These are phyloP conservation scores for Flaveria sonorensis DNA, from an alignment of 129 eudicot genomes.

Conservation along the genomic window DNA sequence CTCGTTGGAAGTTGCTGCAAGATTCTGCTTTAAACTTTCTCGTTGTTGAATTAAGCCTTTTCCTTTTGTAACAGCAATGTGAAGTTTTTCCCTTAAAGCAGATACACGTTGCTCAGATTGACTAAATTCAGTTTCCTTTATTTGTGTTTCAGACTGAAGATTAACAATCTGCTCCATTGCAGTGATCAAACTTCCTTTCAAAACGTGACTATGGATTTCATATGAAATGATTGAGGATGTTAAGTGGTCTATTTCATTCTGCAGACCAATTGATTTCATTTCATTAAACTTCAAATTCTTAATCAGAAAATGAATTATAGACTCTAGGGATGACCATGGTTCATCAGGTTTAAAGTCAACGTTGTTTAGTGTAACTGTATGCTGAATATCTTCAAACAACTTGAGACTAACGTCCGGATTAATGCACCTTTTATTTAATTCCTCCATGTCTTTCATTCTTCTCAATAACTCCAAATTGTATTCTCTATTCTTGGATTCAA, in stretches of 20 bases:
- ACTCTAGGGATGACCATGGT: slow-evolving; percentile 50
- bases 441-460: slow-evolving; percentile 53
- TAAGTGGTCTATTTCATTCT: slow-evolving; percentile 54
- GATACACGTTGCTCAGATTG: slow-evolving; percentile 88
- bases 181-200: slow-evolving; percentile 59
- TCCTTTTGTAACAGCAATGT: slow-evolving; percentile 96
- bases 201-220: slow-evolving; percentile 57
- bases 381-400: slow-evolving; percentile 55
- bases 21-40: slow-evolving; percentile 82
- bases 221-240: slow-evolving; percentile 39
- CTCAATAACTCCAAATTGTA: slow-evolving; percentile 54
- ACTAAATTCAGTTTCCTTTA: slow-evolving; percentile 69
- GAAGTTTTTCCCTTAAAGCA: slow-evolving; percentile 84
- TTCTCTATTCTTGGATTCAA: slow-evolving; percentile 49
- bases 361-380: slow-evolving; percentile 40
- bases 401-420: slow-evolving; percentile 44
- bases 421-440: slow-evolving; percentile 45
- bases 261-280: slow-evolving; percentile 53
- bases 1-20: slow-evolving; percentile 67
- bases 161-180: slow-evolving; percentile 48
- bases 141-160: slow-evolving; percentile 39
- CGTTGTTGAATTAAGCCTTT: slow-evolving; percentile 93
- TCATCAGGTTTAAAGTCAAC: slow-evolving; percentile 41
- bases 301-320: slow-evolving; percentile 51
- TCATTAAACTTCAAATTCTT: slow-evolving; percentile 33